Conservation (phyloP, 164 flowering plant genomes). For the Aristolochia contorta region DNA sequence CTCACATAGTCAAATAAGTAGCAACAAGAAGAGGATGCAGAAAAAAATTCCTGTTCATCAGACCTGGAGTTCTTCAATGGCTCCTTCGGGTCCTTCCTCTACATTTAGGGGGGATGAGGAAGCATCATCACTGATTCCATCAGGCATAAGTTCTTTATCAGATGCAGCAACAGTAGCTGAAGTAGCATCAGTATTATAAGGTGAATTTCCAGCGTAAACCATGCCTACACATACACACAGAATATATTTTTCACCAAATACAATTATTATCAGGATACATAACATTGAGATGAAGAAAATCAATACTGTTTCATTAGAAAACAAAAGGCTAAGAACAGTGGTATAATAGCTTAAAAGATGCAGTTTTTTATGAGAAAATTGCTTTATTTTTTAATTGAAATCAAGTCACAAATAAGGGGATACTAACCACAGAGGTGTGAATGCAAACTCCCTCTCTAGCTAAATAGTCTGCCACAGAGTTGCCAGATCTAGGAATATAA, state of each 20-base stretch:
- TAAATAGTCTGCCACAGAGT: too few relatives aligned
- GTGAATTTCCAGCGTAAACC: conserved; percentile 45
- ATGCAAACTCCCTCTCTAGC: too few relatives aligned
- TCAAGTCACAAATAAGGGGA: too few relatives aligned
- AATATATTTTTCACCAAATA: too few relatives aligned
- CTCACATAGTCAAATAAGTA: neutral
- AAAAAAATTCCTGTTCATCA: neutral
- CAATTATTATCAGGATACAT: too few relatives aligned
- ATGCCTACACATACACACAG: conserved; percentile 42
- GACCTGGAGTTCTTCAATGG: conserved; percentile 40
- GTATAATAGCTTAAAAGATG: too few relatives aligned
- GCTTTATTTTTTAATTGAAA: too few relatives aligned
- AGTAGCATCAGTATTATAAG: conserved; percentile 44
- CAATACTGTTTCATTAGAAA: neutral
- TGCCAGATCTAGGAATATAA: too few relatives aligned
- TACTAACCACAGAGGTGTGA: too few relatives aligned
- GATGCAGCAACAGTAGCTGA: conserved; percentile 46
- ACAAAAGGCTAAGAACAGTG: too few relatives aligned
- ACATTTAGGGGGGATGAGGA: conserved; percentile 29
- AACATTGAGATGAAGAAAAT: neutral
- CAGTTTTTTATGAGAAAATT: too few relatives aligned
- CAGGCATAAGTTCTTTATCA: conserved; percentile 74
- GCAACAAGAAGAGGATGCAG: neutral
- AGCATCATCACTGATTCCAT: conserved; percentile 36
- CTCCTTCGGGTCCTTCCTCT: conserved; percentile 27